A percentile compares a stretch with the other conserved stretches of the same genome.
Evolutionary conservation across 306 rosid genomes (phyloP).

Genomic region (Fagus sylvatica): DNA sequence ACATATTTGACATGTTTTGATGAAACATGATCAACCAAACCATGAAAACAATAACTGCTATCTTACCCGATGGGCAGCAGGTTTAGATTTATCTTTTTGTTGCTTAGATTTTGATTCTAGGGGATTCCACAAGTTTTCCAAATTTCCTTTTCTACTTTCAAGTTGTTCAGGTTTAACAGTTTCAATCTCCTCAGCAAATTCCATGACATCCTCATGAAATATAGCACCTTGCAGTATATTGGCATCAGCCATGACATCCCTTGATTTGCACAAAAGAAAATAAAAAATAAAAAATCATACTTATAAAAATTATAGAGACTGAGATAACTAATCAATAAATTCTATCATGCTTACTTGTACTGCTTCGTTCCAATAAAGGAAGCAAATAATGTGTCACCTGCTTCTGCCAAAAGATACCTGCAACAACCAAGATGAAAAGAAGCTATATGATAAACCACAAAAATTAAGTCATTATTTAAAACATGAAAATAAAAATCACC

Average conservation of each 20-base stretch:
- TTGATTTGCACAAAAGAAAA: conserved; percentile 31
- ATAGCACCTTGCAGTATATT: conserved; percentile 98
- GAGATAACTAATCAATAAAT: conserved; percentile 17
- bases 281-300: conserved; percentile 3
- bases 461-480: conserved; percentile 13
- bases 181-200: conserved; percentile 45
- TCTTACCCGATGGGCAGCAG: conserved; percentile 92
- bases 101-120: conserved; percentile 69
- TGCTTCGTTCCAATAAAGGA: conserved; percentile 95
- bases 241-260: conserved; percentile 95
- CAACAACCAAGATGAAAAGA: conserved; percentile 29
- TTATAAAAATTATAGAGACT: conserved; percentile 22
- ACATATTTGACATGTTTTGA: neutral
- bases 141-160: conserved; percentile 55
- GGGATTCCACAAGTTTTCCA: conserved; percentile 64
- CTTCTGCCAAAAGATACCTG: conserved; percentile 95
- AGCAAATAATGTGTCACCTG: conserved; percentile 97
- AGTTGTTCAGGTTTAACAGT: conserved; percentile 37
- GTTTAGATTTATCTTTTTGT: conserved; percentile 59
- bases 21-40: neutral
- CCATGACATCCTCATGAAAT: conserved; percentile 83
- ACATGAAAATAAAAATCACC: conserved; percentile 1
- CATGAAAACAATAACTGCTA: conserved; percentile 9
- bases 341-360: conserved; percentile 68
- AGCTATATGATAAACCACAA: conserved; percentile 1